These are phyloP conservation scores for Colletotrichum theobromicola DNA, from an alignment of 2,329 filamentous ascomycete species.

Conservation along the genomic window DNA sequence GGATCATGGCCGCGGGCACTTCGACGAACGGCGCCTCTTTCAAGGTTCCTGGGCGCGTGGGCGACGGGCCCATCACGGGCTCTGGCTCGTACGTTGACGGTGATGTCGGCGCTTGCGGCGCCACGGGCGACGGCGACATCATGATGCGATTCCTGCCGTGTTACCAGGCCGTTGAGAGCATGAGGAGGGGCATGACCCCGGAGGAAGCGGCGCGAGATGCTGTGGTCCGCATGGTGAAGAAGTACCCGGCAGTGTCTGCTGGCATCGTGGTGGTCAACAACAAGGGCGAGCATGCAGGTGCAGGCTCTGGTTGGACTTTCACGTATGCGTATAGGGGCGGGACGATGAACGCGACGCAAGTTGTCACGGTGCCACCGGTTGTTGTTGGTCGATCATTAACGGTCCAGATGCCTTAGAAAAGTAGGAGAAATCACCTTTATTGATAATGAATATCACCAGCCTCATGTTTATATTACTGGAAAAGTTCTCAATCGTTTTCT, in stretches of 20 bases:
- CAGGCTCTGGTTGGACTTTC: slow-evolving; percentile 59
- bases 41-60: slow-evolving; percentile 61
- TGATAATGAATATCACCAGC: background rate
- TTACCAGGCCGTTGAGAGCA: slow-evolving; percentile 61
- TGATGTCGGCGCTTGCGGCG: slow-evolving; percentile 59
- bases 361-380: slow-evolving; percentile 42
- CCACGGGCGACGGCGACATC: slow-evolving; percentile 61
- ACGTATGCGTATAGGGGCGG: slow-evolving; percentile 57
- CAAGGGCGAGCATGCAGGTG: slow-evolving; percentile 53
- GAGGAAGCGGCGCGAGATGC: slow-evolving; percentile 55
- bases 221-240: slow-evolving; percentile 52
- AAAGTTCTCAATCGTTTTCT: no score
- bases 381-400: background rate
- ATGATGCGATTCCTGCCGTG: slow-evolving; percentile 64
- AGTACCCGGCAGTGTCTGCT: slow-evolving; percentile 49
- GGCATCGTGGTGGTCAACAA: slow-evolving; percentile 58
- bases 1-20: slow-evolving; percentile 58
- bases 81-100: slow-evolving; percentile 61
- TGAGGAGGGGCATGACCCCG: slow-evolving; percentile 54
- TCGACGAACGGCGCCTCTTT: slow-evolving; percentile 60
- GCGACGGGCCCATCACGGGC: slow-evolving; percentile 59
- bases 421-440: background rate
- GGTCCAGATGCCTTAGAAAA: background rate
- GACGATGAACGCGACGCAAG: slow-evolving; percentile 48
- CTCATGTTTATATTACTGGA: background rate